phyloP scores from a whole-genome alignment of 345 rosid genomes.

The Clausena lansium region DNA sequence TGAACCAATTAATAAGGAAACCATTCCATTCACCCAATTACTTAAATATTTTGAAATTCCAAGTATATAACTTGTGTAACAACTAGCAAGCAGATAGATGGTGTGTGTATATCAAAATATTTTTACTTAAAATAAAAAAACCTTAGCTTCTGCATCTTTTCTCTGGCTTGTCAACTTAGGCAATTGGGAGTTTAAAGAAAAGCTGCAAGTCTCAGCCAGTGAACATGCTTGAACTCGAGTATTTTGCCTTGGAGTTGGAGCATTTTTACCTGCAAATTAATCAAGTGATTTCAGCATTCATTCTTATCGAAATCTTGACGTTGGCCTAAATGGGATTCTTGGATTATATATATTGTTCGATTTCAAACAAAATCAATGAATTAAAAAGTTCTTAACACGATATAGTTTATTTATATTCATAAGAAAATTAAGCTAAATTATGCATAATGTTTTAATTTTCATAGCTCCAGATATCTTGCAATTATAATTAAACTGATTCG shows the following conservation, averaged over 20 bases:
- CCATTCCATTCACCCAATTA: too few species aligned
- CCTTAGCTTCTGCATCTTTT: conserved; percentile 24
- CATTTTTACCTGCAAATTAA: conserved; percentile 23
- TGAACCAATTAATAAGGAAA: conserved; percentile 5
- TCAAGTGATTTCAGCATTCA: not conserved
- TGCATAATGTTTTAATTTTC: not conserved
- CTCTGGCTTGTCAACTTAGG: not conserved
- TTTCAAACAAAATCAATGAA: too few species aligned
- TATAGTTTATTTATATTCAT: not conserved
- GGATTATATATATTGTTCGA: not conserved
- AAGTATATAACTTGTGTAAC: not conserved
- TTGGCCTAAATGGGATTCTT: not conserved
- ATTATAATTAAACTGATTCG: not conserved
- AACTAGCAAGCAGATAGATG: not conserved
- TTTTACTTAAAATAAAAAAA: not conserved
- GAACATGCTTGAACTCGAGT: conserved; percentile 16
- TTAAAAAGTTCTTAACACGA: not conserved
- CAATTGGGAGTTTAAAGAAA: conserved; percentile 12
- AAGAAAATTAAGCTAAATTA: not conserved
- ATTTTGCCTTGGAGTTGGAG: conserved; percentile 1
- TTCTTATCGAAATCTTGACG: not conserved
- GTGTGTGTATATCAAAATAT: not conserved
- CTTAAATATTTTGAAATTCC: too few species aligned
- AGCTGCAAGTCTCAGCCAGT: conserved; percentile 7
- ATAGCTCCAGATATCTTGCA: not conserved